Base-by-base conservation (phyloP, 2,329 filamentous ascomycete species). In the Pyrenophora teres region DNA sequence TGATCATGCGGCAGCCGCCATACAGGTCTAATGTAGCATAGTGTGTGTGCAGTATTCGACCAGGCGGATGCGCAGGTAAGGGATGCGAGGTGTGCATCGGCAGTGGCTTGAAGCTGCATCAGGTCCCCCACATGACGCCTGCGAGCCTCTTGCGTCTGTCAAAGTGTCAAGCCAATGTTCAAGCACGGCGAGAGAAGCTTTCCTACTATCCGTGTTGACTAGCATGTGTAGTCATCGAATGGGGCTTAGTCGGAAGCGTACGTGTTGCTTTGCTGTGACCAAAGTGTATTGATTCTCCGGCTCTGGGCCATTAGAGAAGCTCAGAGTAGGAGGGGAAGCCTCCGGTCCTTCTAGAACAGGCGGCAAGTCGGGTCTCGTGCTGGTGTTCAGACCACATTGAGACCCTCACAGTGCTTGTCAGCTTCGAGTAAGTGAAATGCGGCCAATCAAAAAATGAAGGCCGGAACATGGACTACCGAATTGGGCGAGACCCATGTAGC, bases 371-470 rank as follows among this genome's bases (percentile, higher is more conserved):
- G 50, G 43, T 46, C 46, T 58, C 49, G 52, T 60, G 57, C 51
- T 57, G 27, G 54, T 61, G 38, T 54, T 43, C 47, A 48, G 41
- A 46, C 45, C 42, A 46, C 42, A 37, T 41, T 36, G 19, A 54
- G 56, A 38, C 54, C 46, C 54, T 53, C 36, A 52, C 44, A 52
- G 38, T 37, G 39, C 40, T 50, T 38, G 40, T 27, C 19, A 43
- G 12, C 35, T 21, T 18, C 36, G 41, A 50, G 41, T 53, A 54
- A 48, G 54, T 15, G 40, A 39, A 57, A 52, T 40, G 33, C 32
- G 39, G 27, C 65, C 65, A 70, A 70, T 70, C 44, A 62, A 30
- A 57, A 30, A 38, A 33, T 41, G 16, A 35, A 19, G 10, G 4
- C 21, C 4, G 27, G 40, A 15, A 39, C 45, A 51, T 43, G 50